Base-by-base conservation (phyloP, 768 basidiomycete species). In the Lactifluus echinatus region DNA sequence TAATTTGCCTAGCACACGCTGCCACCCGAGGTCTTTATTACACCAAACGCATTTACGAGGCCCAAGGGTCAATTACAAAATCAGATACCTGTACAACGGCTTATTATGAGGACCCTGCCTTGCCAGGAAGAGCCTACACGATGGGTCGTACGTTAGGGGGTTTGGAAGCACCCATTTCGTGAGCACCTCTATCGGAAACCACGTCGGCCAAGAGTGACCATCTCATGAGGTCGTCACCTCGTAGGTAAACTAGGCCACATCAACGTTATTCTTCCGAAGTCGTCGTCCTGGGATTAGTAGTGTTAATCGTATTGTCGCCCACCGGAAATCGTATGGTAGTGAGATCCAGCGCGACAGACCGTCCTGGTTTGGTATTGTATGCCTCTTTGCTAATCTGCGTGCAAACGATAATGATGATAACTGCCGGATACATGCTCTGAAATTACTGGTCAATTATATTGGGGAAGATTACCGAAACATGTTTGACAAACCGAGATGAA, bases 361-460 rank as follows among this genome's bases (percentile, higher is more conserved):
- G 48, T 19, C 44, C 48, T 8, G 14, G 53, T 19, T 34, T 40
- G 19, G 34, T 45, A 21, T 6, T 24, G 19, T 55, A 50, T 10
- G 42, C 48, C 3, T 59, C 58, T 19, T 33, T 46, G 21, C 53
- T 28, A 4, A 46, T 59, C 43, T 55, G 58, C 48, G 17, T 31
- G 23, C 53, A 59, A 15, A 55, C 58, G 10, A 59, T 55, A 29
- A 55, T 45, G 11, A 55, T 43, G 36, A 59, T 45, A 48, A 55
- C 12, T n/a, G 53, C 53, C 4, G 58, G 58, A 23, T 59, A 59
- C 58, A 50, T 59, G 17, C 58, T 55, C 58, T 57, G 15, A 12
- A n/a, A 21, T 10, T 2, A 15, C n/a, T n/a, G n/a, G 36, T 47
- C 23, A 46, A n/a, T 43, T 34, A n/a, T 21, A 46, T 44, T 15